Evolutionary conservation across 768 basidiomycete species (phyloP).

Genomic region (Boletus sp.): DNA sequence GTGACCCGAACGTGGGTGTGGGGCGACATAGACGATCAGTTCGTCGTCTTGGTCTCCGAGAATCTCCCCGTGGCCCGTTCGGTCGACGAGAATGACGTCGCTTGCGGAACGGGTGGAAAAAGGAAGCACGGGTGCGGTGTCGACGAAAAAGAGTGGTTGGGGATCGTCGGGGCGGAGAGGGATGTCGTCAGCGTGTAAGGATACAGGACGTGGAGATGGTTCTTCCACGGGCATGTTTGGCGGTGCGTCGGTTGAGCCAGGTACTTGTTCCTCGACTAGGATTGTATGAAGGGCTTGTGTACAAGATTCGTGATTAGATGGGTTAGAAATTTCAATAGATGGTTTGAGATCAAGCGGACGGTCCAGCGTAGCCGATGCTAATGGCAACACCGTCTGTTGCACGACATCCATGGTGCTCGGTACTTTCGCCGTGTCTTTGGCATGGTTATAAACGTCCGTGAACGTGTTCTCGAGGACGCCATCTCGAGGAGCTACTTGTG

Average conservation of each 20-base stretch:
- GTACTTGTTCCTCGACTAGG: background rate
- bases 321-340: constrained; percentile 9
- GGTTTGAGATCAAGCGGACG: constrained; percentile 6
- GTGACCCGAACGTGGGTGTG: constrained; percentile 51
- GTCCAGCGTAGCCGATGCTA: background rate
- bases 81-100: constrained; percentile 26
- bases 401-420: constrained; percentile 1
- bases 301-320: background rate
- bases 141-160: constrained; percentile 36
- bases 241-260: no score
- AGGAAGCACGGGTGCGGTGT: constrained; percentile 35
- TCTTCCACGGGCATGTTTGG: background rate
- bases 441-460: constrained; percentile 36
- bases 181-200: background rate
- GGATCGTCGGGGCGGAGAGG: background rate
- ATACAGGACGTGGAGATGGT: background rate
- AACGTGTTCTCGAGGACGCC: constrained; percentile 35
- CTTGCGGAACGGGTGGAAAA: constrained; percentile 5
- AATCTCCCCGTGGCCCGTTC: constrained; percentile 10
- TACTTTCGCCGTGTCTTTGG: background rate
- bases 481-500: constrained; percentile 12
- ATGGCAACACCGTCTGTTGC: background rate
- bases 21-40: constrained; percentile 74
- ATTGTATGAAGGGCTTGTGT: background rate
- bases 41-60: constrained; percentile 42